Base-by-base conservation (phyloP, 192 early-diverging fungal species). In the Funneliformis geosporum region DNA sequence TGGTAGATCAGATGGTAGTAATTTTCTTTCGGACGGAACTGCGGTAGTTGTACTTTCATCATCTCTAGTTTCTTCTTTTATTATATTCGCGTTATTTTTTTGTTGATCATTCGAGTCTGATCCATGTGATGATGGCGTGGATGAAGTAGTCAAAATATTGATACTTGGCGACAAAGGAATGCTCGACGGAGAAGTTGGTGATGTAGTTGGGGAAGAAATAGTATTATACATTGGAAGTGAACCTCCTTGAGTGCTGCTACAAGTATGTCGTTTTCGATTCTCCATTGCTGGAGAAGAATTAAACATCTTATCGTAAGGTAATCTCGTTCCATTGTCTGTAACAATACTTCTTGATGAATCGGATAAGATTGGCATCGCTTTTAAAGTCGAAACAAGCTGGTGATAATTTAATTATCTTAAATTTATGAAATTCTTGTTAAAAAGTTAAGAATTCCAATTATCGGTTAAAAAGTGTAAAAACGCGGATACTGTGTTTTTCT, bases 331-430 rank as follows among this genome's bases (percentile, higher is more conserved):
- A 39, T 42, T 69, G n/a, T 69, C 67, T n/a, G 38, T 10, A 43
- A 68, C 38, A 4, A 69, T 42, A 40, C 16, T 69, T 69, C 42
- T 42, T 39, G 38, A 43, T n/a, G 67, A 42, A 69, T 69, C 39
- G 8, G 67, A 43, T 43, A 69, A 69, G n/a, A 69, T 69, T n/a
- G 28, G 39, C 40, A 69, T 69, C 50, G 50, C 50, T 55, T 55
- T 55, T 2, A 55, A 5, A 18, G 50, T 21, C 2, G 33, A 33
- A 33, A 33, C 33, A 2, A 33, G 2, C 33, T 33, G 33, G 33
- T 33, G 33, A 2, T 33, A 33, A 33, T 55, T 55, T 18, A 16
- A 14, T 55, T 4, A 50, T 1, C 7, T 43, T 43, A 2, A 43
- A 8, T 43, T 8, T 5, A 44, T 44, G 43, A 33, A 33, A 44